Base-by-base conservation (phyloP, 2,329 filamentous ascomycete genomes). In the Cytospora piceicola region DNA sequence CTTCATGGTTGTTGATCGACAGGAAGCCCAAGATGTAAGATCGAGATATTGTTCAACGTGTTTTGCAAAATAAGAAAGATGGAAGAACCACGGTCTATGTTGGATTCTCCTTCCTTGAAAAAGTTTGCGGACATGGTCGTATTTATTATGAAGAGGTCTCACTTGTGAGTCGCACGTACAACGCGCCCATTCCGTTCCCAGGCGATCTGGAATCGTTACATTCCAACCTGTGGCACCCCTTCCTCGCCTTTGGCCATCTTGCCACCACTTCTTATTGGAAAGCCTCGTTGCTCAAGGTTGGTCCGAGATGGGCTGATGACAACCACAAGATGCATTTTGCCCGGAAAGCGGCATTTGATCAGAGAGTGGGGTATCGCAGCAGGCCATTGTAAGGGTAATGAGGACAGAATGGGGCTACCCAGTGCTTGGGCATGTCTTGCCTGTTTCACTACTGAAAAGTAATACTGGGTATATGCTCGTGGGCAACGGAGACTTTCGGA, bases 151-250 rank as follows among this genome's bases (percentile, higher is more conserved):
- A 24, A 30, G n/a, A 32, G 20, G 63, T 46, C 55, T 60, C 54
- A 53, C 56, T 24, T 32, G 27, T 30, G n/a, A 59, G 49, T 63
- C 49, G 42, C n/a, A 15, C 34, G 29, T 49, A 53, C 55, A 58
- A 52, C 52, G n/a, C 52, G 20, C 22, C 46, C 46, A 49, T 49
- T 56, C 60, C 49, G 11, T 52, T 56, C 39, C 15, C 29, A 17
- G 24, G 36, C n/a, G 53, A 30, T 51, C 32, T 60, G 46, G 46
- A 51, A 11, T 30, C 29, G 49, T 52, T 62, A 61, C 66, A 67
- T 67, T 67, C 65, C 66, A 67, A 39, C 39, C 63, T 59, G 63
- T 67, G 56, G 55, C 59, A 67, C 66, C 27, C 27, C 56, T 65
- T 46, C 20, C n/a, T 36, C 30, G 30, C 54, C 54, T 58, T 57